Conservation (phyloP, 2,329 filamentous ascomycete genomes). For the Ophiostoma australiae region DNA sequence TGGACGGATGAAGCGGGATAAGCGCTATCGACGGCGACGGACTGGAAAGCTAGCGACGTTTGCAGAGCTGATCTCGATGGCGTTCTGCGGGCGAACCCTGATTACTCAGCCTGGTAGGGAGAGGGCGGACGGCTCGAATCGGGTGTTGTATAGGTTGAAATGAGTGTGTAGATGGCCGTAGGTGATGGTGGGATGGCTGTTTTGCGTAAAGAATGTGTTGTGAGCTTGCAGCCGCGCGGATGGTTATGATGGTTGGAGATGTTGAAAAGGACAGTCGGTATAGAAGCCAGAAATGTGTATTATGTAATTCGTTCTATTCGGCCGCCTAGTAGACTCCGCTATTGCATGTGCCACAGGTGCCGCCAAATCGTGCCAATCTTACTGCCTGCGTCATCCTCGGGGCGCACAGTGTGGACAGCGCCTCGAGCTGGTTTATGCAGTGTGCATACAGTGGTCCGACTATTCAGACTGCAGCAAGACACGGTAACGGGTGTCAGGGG, state of each 20-base stretch:
- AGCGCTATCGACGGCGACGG: constrained; percentile 4
- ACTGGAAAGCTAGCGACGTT: not conserved
- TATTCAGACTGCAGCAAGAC: not conserved
- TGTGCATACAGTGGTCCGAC: not conserved
- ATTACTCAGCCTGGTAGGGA: not conserved
- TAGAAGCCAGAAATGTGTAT: not conserved
- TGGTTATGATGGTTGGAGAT: not conserved
- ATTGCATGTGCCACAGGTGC: constrained; percentile 3
- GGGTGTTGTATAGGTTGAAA: not conserved
- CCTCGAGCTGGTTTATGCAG: not conserved
- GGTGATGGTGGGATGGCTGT: not conserved
- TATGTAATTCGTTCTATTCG: constrained; percentile 15
- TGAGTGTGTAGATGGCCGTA: not conserved
- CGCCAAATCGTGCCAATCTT: constrained; percentile 12
- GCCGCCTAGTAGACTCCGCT: constrained; percentile 19
- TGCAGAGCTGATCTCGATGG: not conserved
- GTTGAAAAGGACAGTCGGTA: not conserved
- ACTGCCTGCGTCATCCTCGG: constrained; percentile 4
- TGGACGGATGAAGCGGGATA: not conserved
- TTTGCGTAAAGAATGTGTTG: not conserved
- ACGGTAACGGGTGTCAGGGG: not conserved
- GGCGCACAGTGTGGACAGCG: not conserved
- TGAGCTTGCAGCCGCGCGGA: not conserved
- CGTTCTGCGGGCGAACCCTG: constrained; percentile 19
- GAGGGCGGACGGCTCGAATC: not conserved